Conservation (phyloP, 1,139 yeast species). For the Diutina sp. region DNA sequence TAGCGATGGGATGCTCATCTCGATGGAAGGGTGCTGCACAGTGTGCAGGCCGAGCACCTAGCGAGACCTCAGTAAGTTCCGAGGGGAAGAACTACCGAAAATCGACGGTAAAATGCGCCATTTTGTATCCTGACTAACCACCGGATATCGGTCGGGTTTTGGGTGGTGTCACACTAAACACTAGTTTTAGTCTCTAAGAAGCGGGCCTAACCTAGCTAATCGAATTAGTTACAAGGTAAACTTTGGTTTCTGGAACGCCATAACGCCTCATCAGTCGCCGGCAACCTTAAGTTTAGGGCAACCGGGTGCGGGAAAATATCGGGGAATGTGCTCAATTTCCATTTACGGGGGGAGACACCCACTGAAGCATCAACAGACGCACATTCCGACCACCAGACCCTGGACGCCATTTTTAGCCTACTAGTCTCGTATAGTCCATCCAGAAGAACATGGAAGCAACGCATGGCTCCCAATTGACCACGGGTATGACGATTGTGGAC, state of each 20-base stretch:
- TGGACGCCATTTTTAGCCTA: neutral
- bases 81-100: neutral
- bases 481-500: too few relatives aligned
- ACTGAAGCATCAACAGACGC: neutral
- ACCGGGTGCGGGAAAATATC: neutral
- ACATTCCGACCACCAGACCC: neutral
- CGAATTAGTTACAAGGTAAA: neutral
- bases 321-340: neutral
- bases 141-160: neutral
- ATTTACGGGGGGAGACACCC: neutral
- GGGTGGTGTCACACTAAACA: too few relatives aligned
- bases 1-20: neutral
- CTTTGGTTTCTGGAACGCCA: neutral
- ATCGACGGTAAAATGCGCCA: neutral
- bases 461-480: too few relatives aligned
- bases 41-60: neutral
- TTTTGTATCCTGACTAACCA: neutral
- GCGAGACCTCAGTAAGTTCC: neutral
- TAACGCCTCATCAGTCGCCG: neutral
- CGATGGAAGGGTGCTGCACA: neutral
- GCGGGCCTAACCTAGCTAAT: too few relatives aligned
- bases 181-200: too few relatives aligned
- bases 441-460: neutral
- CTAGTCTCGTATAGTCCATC: neutral
- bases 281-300: neutral